A percentile compares a stretch with the other conserved stretches of the same genome.
Conservation (phyloP, 495 filamentous ascomycete species). For the Penicillium steckii region DNA sequence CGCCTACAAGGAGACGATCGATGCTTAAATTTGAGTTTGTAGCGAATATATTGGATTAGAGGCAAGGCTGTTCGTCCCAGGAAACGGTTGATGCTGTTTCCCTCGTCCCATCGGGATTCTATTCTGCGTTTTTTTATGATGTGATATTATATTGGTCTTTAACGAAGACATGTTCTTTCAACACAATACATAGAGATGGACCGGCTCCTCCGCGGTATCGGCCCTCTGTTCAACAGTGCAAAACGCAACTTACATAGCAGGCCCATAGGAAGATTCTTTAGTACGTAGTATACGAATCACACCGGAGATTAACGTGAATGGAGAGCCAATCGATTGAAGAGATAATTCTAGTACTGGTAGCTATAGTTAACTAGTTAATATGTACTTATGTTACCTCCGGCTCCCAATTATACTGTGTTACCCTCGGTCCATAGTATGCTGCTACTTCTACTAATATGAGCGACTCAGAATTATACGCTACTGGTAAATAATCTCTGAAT, state of each 20-base stretch:
- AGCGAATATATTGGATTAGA: constrained; percentile 9
- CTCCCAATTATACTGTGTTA: too few species aligned
- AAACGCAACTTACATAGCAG: background rate
- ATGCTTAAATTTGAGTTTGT: constrained; percentile 36
- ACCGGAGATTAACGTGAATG: too few species aligned
- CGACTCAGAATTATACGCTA: too few species aligned
- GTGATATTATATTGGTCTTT: constrained; percentile 20
- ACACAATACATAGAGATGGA: constrained; percentile 22
- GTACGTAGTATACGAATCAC: too few species aligned
- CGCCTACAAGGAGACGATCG: constrained; percentile 71
- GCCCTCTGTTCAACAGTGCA: background rate
- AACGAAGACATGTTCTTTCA: constrained; percentile 22
- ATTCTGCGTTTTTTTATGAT: background rate
- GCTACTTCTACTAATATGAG: too few species aligned
- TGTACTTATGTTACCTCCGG: too few species aligned
- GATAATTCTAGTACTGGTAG: too few species aligned
- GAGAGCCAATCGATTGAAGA: too few species aligned
- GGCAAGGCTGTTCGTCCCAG: background rate
- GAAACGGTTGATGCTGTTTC: constrained; percentile 3
- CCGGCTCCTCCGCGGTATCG: constrained; percentile 12
- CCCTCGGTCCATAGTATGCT: too few species aligned
- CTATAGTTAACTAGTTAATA: too few species aligned
- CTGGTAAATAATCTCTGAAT: background rate
- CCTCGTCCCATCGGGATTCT: background rate
- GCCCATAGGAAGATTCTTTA: too few species aligned